Conservation (phyloP, 495 filamentous ascomycete species). For the Penicillium riverlandense region DNA sequence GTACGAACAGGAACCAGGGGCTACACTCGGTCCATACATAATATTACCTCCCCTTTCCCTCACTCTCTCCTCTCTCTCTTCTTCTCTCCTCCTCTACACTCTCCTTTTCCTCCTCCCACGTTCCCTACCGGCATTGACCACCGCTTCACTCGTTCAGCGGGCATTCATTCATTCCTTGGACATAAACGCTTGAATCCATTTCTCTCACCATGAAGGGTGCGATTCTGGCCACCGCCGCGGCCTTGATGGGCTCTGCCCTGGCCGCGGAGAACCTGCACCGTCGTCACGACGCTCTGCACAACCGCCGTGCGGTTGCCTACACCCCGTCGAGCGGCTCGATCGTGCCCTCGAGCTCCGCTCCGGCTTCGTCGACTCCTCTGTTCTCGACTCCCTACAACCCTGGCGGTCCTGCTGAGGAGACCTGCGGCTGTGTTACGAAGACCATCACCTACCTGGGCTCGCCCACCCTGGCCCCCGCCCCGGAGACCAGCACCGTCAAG, state of each 20-base stretch:
- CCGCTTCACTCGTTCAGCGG: conserved; percentile 98
- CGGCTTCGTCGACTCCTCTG: conserved; percentile 19
- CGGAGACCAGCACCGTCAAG: conserved; percentile 13
- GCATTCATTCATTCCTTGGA: conserved; percentile 59
- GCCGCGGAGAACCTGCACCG: conserved; percentile 53
- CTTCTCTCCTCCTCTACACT: conserved; percentile 31
- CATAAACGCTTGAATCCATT: conserved; percentile 15
- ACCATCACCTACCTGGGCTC: conserved; percentile 53
- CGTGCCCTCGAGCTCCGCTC: conserved; percentile 1
- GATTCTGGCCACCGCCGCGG: conserved; percentile 53
- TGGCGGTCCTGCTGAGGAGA: conserved; percentile 20
- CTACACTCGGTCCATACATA: background rate
- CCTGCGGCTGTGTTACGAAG: conserved; percentile 65
- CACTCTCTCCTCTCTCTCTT: conserved; percentile 26
- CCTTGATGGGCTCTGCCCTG: conserved; percentile 55
- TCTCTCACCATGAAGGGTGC: conserved; percentile 59
- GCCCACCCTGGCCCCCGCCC: conserved; percentile 36
- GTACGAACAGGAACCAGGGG: conserved; percentile 1
- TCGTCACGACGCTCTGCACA: conserved; percentile 54
- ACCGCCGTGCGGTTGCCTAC: conserved; percentile 22
- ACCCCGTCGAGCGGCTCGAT: background rate
- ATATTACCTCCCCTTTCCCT: conserved; percentile 1
- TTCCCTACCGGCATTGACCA: conserved; percentile 45
- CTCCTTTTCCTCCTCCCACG: conserved; percentile 31
- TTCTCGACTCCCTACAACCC: conserved; percentile 16